A percentile compares a stretch with the other conserved stretches of the same genome.
phyloP scores from a whole-genome alignment of 495 filamentous ascomycete species.

The Aspergillus conjunctus region DNA sequence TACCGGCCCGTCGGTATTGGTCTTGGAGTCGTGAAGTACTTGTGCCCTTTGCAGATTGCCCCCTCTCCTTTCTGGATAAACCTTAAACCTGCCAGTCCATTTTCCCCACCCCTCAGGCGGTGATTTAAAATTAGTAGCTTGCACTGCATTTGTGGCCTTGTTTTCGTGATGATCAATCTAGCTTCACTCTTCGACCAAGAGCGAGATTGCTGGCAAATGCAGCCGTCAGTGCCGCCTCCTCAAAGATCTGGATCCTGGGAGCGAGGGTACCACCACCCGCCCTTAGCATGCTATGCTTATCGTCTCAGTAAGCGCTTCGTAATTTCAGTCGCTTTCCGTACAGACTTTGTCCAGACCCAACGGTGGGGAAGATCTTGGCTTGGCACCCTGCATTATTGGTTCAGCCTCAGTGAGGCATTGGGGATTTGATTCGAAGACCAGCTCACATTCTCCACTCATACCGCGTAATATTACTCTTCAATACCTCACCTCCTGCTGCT shows the following conservation, averaged over 20 bases:
- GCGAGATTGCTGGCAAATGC: too few species aligned
- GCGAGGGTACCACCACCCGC: neutral
- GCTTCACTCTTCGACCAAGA: too few species aligned
- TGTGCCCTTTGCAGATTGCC: neutral
- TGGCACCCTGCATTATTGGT: slow-evolving; percentile 26
- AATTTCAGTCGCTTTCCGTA: slow-evolving; percentile 13
- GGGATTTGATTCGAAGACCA: slow-evolving; percentile 25
- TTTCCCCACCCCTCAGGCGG: too few species aligned
- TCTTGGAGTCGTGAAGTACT: neutral
- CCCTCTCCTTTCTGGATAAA: neutral
- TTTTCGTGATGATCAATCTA: too few species aligned
- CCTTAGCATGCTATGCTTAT: neutral
- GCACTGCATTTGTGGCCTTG: too few species aligned
- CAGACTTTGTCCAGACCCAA: slow-evolving; percentile 28
- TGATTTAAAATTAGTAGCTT: too few species aligned
- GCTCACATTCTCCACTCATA: slow-evolving; percentile 27
- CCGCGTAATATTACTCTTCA: slow-evolving; percentile 16
- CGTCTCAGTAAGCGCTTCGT: neutral
- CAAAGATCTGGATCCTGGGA: neutral
- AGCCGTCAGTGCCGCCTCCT: too few species aligned
- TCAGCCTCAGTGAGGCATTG: slow-evolving; percentile 21
- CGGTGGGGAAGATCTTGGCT: slow-evolving; percentile 21
- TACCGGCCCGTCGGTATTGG: slow-evolving; percentile 3
- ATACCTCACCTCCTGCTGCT: neutral
- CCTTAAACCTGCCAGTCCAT: neutral